phyloP scores from a whole-genome alignment of 768 basidiomycete genomes.

The Amanita pallidorosea region DNA sequence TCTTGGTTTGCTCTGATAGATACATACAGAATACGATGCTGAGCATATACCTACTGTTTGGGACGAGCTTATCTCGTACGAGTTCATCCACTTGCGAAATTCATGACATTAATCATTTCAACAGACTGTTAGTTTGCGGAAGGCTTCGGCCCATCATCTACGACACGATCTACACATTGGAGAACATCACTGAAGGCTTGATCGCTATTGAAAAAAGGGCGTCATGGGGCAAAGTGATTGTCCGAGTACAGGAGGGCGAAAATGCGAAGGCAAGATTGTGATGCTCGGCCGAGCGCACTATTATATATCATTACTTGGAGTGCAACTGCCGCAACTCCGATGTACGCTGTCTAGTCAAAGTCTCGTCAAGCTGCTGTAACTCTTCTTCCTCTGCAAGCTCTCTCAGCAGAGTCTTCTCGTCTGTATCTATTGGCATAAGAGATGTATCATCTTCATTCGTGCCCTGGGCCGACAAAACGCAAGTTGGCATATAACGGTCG shows the following conservation, averaged over 20 bases:
- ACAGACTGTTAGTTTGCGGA: conserved; percentile 52
- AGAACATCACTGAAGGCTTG: conserved; percentile 56
- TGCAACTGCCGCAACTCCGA: conserved; percentile 25
- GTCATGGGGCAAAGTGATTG: conserved; percentile 89
- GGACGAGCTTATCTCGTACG: conserved; percentile 56
- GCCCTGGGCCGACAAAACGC: neutral
- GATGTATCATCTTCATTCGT: neutral
- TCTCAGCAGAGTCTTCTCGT: conserved; percentile 13
- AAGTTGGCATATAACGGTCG: neutral
- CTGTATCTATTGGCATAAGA: conserved; percentile 15
- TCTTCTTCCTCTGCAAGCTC: conserved; percentile 34
- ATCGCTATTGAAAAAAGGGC: conserved; percentile 67
- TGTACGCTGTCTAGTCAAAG: conserved; percentile 24
- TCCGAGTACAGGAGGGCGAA: conserved; percentile 46
- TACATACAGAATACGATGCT: conserved; percentile 54
- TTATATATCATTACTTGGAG: conserved; percentile 1
- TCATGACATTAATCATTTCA: conserved; percentile 3
- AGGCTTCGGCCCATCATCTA: conserved; percentile 64
- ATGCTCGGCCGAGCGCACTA: neutral
- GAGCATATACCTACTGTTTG: conserved; percentile 58
- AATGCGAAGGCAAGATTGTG: conserved; percentile 33
- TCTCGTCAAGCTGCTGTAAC: conserved; percentile 26
- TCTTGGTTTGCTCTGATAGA: neutral
- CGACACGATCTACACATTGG: conserved; percentile 57
- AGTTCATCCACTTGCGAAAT: conserved; percentile 3